Base-by-base conservation (phyloP, 2,329 filamentous ascomycete species). In the Talaromyces verruculosus region DNA sequence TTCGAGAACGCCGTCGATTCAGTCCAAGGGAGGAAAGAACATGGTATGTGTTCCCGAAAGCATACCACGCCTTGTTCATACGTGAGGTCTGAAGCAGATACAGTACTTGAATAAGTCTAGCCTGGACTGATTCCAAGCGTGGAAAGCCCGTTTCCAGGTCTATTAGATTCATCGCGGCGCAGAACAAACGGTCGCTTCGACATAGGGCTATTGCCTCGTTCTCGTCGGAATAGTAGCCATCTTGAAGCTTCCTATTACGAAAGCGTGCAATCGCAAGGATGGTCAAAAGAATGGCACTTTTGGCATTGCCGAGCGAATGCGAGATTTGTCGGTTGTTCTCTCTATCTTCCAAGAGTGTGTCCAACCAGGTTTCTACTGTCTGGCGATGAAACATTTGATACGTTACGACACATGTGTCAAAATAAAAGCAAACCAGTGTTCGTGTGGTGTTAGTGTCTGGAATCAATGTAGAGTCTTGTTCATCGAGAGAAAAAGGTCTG, bases 191-290 rank as follows among this genome's bases (percentile, higher is more conserved):
- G 22, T 39, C 61, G 45, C 49, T 60, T 55, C 33, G n/a, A 60
- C 39, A 6, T 17, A 60, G 15, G 5, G 57, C 39, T 11, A 3
- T 5, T 17, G 19, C 35, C n/a, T 37, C n/a, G 62, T 35, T n/a
- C 25, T 37, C 5, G 43, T 35, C 5, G n/a, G 55, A 13, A 19
- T 33, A 4, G 43, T 35, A 13, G 51, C 22, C 5, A 62, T 19
- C 41, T 65, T 69, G 39, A 7, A 55, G 30, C 25, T 55, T 55
- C 17, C 28, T 43, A 5, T 77, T 78, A 43, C 77, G 76, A 22
- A 83, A 35, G 82, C 82, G 0, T 83, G 85, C 70, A 86, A 82
- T 5, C 82, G 81, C 71, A 84, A 80, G 45, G 84, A 81, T 3
- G 84, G 73, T 33, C 82, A 71, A 1, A 80, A 72, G 67, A 80